Evolutionary conservation across 495 filamentous ascomycete species (phyloP).

Genomic region (Durotheca rogersii): DNA sequence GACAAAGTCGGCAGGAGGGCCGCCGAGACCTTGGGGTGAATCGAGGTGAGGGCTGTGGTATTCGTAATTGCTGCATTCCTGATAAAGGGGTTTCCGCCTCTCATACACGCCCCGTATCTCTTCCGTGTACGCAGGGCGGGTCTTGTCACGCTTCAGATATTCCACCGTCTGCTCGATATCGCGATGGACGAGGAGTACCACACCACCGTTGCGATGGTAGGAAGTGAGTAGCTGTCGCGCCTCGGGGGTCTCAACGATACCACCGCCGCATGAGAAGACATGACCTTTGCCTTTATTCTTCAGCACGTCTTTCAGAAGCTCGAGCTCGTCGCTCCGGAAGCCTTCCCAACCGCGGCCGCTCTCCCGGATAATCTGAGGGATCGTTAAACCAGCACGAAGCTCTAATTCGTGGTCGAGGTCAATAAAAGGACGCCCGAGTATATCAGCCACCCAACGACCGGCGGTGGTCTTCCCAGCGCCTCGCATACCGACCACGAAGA

Average conservation of each 20-base stretch:
- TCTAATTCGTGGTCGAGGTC: slow-evolving; percentile 91
- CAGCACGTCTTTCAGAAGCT: slow-evolving; percentile 68
- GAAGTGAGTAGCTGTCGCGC: slow-evolving; percentile 73
- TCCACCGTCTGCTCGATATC: slow-evolving; percentile 87
- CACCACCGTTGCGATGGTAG: slow-evolving; percentile 79
- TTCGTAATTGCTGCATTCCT: slow-evolving; percentile 92
- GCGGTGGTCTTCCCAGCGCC: slow-evolving; percentile 96
- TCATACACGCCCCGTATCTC: slow-evolving; percentile 92
- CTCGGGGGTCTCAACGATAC: slow-evolving; percentile 83
- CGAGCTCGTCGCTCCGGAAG: slow-evolving; percentile 80
- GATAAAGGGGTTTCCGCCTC: slow-evolving; percentile 87
- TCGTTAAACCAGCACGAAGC: slow-evolving; percentile 64
- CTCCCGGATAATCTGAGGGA: slow-evolving; percentile 77
- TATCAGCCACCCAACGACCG: slow-evolving; percentile 75
- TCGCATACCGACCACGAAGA: slow-evolving; percentile 96
- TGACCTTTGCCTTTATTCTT: slow-evolving; percentile 71
- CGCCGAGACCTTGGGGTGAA: slow-evolving; percentile 56
- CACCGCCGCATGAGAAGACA: slow-evolving; percentile 92
- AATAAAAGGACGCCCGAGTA: slow-evolving; percentile 73
- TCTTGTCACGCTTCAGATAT: slow-evolving; percentile 86
- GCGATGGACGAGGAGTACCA: slow-evolving; percentile 83
- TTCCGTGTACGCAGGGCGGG: slow-evolving; percentile 88
- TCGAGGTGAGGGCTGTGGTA: slow-evolving; percentile 76
- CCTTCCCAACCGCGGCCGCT: slow-evolving; percentile 76
- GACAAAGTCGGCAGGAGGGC: slow-evolving; percentile 73